A percentile compares a stretch with the other conserved stretches of the same genome.
Evolutionary conservation across 2,329 filamentous ascomycete species (phyloP).

Genomic region (Fusarium tupiense): DNA sequence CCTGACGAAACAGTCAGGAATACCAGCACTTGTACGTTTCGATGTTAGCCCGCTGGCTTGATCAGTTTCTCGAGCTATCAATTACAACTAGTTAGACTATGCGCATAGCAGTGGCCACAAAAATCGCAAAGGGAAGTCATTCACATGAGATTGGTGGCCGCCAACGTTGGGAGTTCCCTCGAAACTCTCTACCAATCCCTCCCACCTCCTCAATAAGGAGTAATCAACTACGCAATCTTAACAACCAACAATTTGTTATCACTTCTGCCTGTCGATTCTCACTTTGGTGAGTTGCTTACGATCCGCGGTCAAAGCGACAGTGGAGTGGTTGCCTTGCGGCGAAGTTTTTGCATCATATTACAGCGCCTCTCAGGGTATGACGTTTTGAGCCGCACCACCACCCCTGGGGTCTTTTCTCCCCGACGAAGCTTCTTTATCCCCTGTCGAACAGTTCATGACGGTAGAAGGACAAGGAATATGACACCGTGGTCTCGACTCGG

Average conservation of each 20-base stretch:
- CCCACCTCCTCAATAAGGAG: not conserved
- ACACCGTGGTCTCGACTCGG: constrained; percentile 5
- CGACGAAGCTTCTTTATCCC: constrained; percentile 14
- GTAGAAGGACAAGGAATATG: not conserved
- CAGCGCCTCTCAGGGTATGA: constrained; percentile 29
- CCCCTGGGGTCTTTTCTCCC: not conserved
- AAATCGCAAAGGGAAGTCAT: not conserved
- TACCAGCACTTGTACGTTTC: not conserved
- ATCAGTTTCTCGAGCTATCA: not conserved
- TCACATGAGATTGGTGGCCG: not conserved
- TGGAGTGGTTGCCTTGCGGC: constrained; percentile 25
- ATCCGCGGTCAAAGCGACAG: not conserved
- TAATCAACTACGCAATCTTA: not conserved
- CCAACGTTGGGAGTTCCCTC: not conserved
- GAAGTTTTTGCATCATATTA: constrained; percentile 38
- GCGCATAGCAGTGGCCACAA: not conserved
- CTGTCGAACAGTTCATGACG: constrained; percentile 17
- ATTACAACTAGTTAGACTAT: not conserved
- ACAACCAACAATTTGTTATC: not conserved
- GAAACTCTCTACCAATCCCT: not conserved
- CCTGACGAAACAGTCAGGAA: not conserved
- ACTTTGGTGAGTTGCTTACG: not conserved
- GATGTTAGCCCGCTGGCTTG: not conserved
- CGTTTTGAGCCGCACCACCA: constrained; percentile 36
- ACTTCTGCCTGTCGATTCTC: not conserved